A percentile compares a stretch with the other conserved stretches of the same genome.
Conservation (phyloP, 345 rosid species). For the Eucalyptus fibrosa region DNA sequence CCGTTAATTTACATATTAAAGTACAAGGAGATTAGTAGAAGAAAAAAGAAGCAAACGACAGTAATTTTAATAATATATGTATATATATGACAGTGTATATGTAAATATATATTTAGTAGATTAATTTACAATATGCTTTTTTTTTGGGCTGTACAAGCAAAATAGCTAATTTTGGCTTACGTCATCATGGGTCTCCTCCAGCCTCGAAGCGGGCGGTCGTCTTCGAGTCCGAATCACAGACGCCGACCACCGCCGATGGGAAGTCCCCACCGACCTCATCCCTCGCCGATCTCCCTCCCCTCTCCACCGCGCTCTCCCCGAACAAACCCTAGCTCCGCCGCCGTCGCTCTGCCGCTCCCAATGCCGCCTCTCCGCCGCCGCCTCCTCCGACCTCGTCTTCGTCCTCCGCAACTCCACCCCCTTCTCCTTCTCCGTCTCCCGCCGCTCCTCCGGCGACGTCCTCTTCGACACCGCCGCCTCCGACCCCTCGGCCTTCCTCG, state of each 20-base stretch:
- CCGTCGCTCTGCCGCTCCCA: not conserved
- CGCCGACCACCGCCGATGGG: conserved; percentile 35
- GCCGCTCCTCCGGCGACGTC: conserved; percentile 50
- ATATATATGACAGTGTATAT: not conserved
- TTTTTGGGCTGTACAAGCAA: not conserved
- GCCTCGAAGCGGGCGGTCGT: conserved; percentile 42
- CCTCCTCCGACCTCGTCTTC: conserved; percentile 44
- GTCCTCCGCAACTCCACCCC: conserved; percentile 41
- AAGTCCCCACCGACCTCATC: conserved; percentile 36
- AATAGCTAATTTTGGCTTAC: not conserved
- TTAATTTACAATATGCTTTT: not conserved
- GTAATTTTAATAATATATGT: not conserved
- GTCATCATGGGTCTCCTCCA: not conserved
- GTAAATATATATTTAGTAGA: not conserved
- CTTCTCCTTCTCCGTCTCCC: conserved; percentile 43
- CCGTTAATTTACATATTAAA: not conserved
- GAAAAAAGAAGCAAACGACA: not conserved
- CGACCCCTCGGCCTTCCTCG: conserved; percentile 15
- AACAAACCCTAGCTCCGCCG: not conserved
- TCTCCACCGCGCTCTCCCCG: not conserved
- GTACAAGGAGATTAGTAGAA: not conserved
- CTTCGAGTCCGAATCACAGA: conserved; percentile 46
- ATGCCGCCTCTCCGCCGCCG: not conserved
- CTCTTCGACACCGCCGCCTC: conserved; percentile 31
- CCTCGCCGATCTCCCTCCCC: conserved; percentile 6